Evolutionary conservation across 805 yeast species (phyloP).

Genomic region (Candida maesae): DNA sequence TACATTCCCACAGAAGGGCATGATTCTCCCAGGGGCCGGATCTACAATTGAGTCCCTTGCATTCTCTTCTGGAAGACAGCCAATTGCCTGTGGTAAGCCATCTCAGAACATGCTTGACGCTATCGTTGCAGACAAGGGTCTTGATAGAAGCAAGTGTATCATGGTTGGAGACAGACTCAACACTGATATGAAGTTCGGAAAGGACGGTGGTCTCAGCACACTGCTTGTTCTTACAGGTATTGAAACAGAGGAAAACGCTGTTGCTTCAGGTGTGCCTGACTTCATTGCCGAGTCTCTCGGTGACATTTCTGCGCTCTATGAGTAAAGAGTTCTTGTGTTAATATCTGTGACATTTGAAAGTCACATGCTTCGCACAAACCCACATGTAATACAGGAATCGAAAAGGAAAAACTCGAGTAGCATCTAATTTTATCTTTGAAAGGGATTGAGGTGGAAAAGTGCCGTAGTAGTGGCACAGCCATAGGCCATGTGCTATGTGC

Average conservation of each 20-base stretch:
- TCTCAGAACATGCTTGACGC: conserved; percentile 86
- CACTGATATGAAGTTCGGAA: conserved; percentile 92
- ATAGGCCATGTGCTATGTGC: no score
- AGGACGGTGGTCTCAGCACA: conserved; percentile 81
- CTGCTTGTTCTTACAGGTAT: conserved; percentile 89
- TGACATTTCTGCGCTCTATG: conserved; percentile 59
- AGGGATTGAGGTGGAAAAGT: no score
- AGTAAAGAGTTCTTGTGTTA: not conserved
- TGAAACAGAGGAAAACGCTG: conserved; percentile 65
- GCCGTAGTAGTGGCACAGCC: no score
- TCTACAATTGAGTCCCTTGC: conserved; percentile 77
- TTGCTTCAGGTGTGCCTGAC: conserved; percentile 50
- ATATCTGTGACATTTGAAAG: no score
- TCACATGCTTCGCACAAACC: no score
- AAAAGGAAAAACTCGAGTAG: no score
- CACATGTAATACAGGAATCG: no score
- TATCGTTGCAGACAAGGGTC: conserved; percentile 56
- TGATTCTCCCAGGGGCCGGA: conserved; percentile 92
- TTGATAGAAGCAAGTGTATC: conserved; percentile 58
- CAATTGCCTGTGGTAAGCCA: conserved; percentile 93
- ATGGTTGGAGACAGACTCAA: conserved; percentile 96
- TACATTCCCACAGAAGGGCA: conserved; percentile 87
- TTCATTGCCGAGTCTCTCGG: conserved; percentile 60
- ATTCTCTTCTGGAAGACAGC: conserved; percentile 72
- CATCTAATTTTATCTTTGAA: no score